Evolutionary conservation across 1,284 basidiomycete genomes (phyloP).

Genomic region (Trametes sp.): DNA sequence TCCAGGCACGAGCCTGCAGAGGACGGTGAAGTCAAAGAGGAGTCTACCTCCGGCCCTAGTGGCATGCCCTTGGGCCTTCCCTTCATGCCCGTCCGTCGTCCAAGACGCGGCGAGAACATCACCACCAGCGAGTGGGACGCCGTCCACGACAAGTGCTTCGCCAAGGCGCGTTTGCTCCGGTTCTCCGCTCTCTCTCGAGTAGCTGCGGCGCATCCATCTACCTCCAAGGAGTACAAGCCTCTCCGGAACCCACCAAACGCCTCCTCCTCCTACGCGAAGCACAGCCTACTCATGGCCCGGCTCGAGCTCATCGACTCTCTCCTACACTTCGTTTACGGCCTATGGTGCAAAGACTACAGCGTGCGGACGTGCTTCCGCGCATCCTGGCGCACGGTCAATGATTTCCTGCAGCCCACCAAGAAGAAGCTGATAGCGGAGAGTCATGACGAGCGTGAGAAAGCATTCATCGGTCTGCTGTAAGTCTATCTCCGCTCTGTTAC

Average conservation of each 20-base stretch:
- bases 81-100: slow-evolving; percentile 67
- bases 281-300: slow-evolving; percentile 72
- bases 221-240: slow-evolving; percentile 68
- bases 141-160: slow-evolving; percentile 70
- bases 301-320: slow-evolving; percentile 79
- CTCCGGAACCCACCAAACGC: slow-evolving; percentile 66
- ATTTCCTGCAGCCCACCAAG: slow-evolving; percentile 71
- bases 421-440: slow-evolving; percentile 70
- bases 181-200: slow-evolving; percentile 79
- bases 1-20: slow-evolving; percentile 42
- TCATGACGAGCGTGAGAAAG: slow-evolving; percentile 73
- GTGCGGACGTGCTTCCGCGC: slow-evolving; percentile 57
- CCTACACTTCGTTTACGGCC: slow-evolving; percentile 74
- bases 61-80: slow-evolving; percentile 37
- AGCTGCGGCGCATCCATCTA: slow-evolving; percentile 71
- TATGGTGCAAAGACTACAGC: slow-evolving; percentile 73
- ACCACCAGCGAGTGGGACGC: slow-evolving; percentile 40
- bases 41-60: slow-evolving; percentile 37
- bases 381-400: slow-evolving; percentile 69
- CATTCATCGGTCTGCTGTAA: slow-evolving; percentile 80
- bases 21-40: slow-evolving; percentile 47
- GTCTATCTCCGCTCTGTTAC: slow-evolving; percentile 42
- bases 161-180: slow-evolving; percentile 70
- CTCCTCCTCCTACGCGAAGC: slow-evolving; percentile 72
- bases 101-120: slow-evolving; percentile 62